Evolutionary conservation across 1,139 yeast genomes (phyloP).

Genomic region (Kurtzmaniella quercitrusa): DNA sequence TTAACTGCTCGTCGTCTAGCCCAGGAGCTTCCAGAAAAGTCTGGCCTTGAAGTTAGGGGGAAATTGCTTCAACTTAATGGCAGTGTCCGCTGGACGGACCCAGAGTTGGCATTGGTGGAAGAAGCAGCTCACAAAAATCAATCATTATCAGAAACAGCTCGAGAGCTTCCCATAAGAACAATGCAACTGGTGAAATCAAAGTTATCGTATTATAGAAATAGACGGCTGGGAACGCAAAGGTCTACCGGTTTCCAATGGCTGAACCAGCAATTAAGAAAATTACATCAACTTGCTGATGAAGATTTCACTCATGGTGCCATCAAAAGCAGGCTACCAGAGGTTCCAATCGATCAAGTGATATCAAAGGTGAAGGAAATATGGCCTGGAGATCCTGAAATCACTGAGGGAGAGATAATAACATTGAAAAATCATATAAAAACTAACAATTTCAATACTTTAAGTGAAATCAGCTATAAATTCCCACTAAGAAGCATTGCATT

Average conservation of each 20-base stretch:
- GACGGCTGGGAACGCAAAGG: background rate
- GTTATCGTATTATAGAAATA: background rate
- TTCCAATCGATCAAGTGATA: background rate
- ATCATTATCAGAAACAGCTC: background rate
- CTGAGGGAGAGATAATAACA: background rate
- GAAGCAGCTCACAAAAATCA: background rate
- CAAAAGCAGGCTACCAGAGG: background rate
- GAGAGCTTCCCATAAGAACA: constrained; percentile 4
- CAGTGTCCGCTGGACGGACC: constrained; percentile 5
- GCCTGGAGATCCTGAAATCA: background rate
- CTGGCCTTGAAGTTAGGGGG: constrained; percentile 5
- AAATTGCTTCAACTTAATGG: constrained; percentile 5
- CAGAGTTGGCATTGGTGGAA: constrained; percentile 3
- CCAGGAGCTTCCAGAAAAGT: constrained; percentile 7
- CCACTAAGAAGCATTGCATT: background rate
- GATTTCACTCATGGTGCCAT: background rate
- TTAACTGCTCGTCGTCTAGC: constrained; percentile 6
- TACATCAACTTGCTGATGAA: background rate
- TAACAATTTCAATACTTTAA: too few relatives aligned
- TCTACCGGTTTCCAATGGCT: background rate
- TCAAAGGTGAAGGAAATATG: background rate
- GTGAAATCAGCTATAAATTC: background rate
- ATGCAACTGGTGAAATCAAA: constrained; percentile 2
- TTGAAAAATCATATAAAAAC: background rate
- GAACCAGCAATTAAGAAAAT: background rate